phyloP scores from a whole-genome alignment of 441 rosid genomes.

The Populus hybrid region DNA sequence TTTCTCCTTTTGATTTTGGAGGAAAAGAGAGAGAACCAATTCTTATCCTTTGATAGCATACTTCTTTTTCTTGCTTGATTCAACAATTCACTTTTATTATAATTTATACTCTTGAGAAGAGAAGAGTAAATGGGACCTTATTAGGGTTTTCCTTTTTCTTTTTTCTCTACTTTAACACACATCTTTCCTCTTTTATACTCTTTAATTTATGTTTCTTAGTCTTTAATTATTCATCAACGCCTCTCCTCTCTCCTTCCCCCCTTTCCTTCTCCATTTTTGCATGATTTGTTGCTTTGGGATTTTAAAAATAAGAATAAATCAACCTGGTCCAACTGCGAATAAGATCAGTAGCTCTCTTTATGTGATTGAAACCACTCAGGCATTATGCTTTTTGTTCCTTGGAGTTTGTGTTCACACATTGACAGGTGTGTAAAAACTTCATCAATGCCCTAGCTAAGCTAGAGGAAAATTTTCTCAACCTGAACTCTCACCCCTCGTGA shows the following conservation, averaged over 20 bases:
- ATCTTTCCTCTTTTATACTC: slow-evolving; percentile 13
- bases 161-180: slow-evolving; percentile 24
- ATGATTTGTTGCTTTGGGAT: slow-evolving; percentile 46
- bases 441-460: background rate
- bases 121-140: slow-evolving; percentile 31
- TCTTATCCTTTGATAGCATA: slow-evolving; percentile 13
- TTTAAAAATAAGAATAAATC: slow-evolving; percentile 22
- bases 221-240: background rate
- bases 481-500: background rate
- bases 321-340: slow-evolving; percentile 41
- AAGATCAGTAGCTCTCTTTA: slow-evolving; percentile 42
- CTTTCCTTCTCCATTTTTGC: slow-evolving; percentile 21
- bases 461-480: no score
- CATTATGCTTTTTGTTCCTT: slow-evolving; percentile 41
- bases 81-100: slow-evolving; percentile 33
- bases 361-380: slow-evolving; percentile 64
- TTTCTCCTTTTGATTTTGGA: slow-evolving; percentile 23
- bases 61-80: slow-evolving; percentile 5
- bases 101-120: slow-evolving; percentile 11
- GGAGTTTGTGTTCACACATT: slow-evolving; percentile 43
- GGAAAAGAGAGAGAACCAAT: slow-evolving; percentile 4
- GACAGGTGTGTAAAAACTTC: slow-evolving; percentile 27
- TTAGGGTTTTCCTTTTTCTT: slow-evolving; percentile 35
- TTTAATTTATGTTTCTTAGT: background rate
- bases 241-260: background rate